Conservation (phyloP, 352 stramenopile genomes). For the Phytophthora colocasiae region DNA sequence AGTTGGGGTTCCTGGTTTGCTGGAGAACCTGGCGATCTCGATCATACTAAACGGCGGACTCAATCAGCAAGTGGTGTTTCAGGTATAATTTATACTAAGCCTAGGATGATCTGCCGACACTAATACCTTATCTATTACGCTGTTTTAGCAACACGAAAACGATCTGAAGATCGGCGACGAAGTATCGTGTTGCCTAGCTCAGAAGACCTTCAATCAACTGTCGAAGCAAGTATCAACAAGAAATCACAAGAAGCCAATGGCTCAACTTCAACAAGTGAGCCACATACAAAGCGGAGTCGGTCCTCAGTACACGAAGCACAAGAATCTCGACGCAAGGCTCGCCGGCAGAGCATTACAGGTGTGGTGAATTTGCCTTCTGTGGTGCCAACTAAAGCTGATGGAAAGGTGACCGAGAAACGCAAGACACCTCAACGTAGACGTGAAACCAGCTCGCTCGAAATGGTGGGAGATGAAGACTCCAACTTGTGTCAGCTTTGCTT, state of each 20-base stretch:
- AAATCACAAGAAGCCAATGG: constrained; percentile 8
- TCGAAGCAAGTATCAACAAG: constrained; percentile 2
- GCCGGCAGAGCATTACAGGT: constrained; percentile 51
- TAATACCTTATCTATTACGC: constrained; percentile 15
- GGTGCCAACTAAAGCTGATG: constrained; percentile 1
- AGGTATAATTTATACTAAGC: constrained; percentile 12
- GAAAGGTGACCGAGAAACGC: constrained; percentile 7
- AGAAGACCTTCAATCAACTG: constrained; percentile 27
- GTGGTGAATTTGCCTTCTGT: constrained; percentile 25
- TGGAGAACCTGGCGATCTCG: constrained; percentile 1
- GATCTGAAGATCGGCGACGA: constrained; percentile 33
- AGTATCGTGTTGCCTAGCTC: constrained; percentile 40
- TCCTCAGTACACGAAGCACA: constrained; percentile 2
- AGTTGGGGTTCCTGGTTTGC: constrained; percentile 27
- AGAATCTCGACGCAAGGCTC: constrained; percentile 33
- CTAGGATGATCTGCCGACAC: neutral
- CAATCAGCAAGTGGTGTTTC: neutral
- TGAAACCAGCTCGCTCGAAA: constrained; percentile 35
- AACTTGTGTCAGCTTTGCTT: constrained; percentile 59
- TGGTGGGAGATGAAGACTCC: constrained; percentile 30
- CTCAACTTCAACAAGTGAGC: constrained; percentile 4
- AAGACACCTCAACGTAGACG: constrained; percentile 20
- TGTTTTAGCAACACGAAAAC: constrained; percentile 30
- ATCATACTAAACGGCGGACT: neutral
- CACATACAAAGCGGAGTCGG: constrained; percentile 22